Percentiles rank a stretch among this genome's conserved stretches.
These are phyloP conservation scores for Heterobasidion irregulare DNA, from an alignment of 1,284 basidiomycete species.

Conservation along the genomic window DNA sequence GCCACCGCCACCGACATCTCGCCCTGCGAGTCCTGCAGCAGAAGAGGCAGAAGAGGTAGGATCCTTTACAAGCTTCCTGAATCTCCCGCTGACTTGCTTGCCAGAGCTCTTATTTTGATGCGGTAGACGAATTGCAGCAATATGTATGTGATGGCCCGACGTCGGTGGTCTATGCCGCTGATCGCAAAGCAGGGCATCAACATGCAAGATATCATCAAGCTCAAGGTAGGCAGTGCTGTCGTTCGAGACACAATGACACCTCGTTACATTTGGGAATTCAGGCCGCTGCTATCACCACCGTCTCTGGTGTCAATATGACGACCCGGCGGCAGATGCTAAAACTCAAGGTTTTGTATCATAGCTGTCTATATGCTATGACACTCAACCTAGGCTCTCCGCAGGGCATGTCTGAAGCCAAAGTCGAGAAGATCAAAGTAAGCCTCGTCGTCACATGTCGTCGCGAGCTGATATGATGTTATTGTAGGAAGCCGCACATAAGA, in stretches of 20 bases:
- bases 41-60: constrained; percentile 38
- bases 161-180: background rate
- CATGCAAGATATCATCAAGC: constrained; percentile 87
- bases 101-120: constrained; percentile 61
- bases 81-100: background rate
- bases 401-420: constrained; percentile 87
- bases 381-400: constrained; percentile 17
- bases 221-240: constrained; percentile 50
- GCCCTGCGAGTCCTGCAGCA: constrained; percentile 25
- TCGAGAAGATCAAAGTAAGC: constrained; percentile 87
- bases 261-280: constrained; percentile 17
- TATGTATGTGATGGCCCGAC: constrained; percentile 47
- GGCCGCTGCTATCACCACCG: constrained; percentile 69
- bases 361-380: background rate
- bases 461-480: constrained; percentile 1
- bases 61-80: background rate
- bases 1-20: constrained; percentile 20
- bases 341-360: constrained; percentile 60
- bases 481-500: constrained; percentile 82
- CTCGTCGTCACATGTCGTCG: constrained; percentile 3
- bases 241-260: background rate
- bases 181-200: constrained; percentile 70
- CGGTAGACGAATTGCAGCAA: constrained; percentile 82
- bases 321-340: constrained; percentile 82
- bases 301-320: constrained; percentile 80